These are phyloP conservation scores for Butyriboletus loyo DNA, from an alignment of 768 basidiomycete genomes.

Conservation along the genomic window DNA sequence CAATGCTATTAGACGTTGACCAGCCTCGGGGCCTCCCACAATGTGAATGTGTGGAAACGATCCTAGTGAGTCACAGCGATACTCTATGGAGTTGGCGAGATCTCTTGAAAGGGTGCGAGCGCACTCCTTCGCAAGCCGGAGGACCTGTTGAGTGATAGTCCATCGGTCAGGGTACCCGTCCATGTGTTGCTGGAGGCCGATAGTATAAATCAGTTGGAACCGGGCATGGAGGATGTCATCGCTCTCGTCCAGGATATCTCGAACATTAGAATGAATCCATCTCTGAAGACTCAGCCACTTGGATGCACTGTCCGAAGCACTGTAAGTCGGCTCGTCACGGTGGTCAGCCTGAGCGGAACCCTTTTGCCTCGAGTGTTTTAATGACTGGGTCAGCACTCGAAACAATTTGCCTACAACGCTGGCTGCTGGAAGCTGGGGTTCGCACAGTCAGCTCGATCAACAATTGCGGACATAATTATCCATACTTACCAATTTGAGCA, in stretches of 20 bases:
- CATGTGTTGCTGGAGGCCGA: slow-evolving; percentile 19
- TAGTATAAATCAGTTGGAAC: slow-evolving; percentile 17
- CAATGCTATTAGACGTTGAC: neutral
- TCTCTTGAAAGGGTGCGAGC: neutral
- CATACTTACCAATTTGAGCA: neutral
- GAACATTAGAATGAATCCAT: slow-evolving; percentile 12
- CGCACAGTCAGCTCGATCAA: neutral
- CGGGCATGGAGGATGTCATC: slow-evolving; percentile 25
- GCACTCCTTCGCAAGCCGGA: slow-evolving; percentile 11
- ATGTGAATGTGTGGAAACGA: slow-evolving; percentile 10
- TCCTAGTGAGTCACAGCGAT: neutral
- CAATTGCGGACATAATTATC: neutral
- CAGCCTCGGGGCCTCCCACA: neutral
- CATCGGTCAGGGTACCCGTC: slow-evolving; percentile 30
- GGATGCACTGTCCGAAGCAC: neutral
- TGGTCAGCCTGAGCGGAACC: neutral
- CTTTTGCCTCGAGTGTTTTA: too few relatives aligned
- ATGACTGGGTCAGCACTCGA: neutral
- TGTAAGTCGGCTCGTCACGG: too few relatives aligned
- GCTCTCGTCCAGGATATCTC: slow-evolving; percentile 22
- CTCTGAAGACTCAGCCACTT: slow-evolving; percentile 13
- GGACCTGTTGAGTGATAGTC: slow-evolving; percentile 26
- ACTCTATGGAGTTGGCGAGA: neutral
- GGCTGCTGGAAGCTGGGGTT: neutral
- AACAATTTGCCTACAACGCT: neutral